Percentiles rank a stretch among this genome's conserved stretches.
phyloP scores from a whole-genome alignment of 768 basidiomycete species.

The Pleurotus eryngii region DNA sequence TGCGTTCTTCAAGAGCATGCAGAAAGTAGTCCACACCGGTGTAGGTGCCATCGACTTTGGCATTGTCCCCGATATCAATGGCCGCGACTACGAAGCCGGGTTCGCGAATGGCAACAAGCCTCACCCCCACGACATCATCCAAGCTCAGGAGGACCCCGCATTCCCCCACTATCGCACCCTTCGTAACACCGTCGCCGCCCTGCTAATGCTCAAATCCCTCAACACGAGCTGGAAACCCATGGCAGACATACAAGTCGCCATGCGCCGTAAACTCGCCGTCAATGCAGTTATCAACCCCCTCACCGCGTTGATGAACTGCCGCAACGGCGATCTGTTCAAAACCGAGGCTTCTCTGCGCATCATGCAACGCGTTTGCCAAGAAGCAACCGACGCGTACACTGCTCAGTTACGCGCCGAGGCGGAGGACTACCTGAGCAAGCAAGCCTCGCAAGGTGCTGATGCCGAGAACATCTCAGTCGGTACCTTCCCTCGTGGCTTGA shows the following conservation, averaged over 20 bases:
- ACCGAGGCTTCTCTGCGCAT: conserved; percentile 41
- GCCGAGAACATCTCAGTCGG: conserved; percentile 23
- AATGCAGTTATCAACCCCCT: conserved; percentile 84
- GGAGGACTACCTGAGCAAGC: conserved; percentile 26
- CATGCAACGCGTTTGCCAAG: conserved; percentile 55
- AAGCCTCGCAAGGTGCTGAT: conserved; percentile 25
- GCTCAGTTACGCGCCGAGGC: conserved; percentile 45
- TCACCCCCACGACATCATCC: conserved; percentile 39
- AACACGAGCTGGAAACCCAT: conserved; percentile 65
- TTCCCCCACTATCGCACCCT: conserved; percentile 54
- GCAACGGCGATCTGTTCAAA: conserved; percentile 71
- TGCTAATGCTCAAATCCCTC: conserved; percentile 56
- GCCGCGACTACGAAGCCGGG: conserved; percentile 3
- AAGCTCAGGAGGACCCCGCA: conserved; percentile 31
- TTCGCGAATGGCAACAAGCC: not conserved
- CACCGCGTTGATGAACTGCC: conserved; percentile 74
- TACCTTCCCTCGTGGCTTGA: conserved; percentile 45
- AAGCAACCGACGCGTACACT: conserved; percentile 62
- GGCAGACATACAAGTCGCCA: conserved; percentile 58
- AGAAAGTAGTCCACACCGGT: conserved; percentile 68
- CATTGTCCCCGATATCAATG: conserved; percentile 11
- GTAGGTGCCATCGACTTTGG: conserved; percentile 74
- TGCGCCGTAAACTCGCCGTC: conserved; percentile 80
- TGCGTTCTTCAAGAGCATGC: conserved; percentile 50
- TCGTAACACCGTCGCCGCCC: conserved; percentile 62